Base-by-base conservation (phyloP, 2,329 filamentous ascomycete genomes). In the Botrytis cinerea region DNA sequence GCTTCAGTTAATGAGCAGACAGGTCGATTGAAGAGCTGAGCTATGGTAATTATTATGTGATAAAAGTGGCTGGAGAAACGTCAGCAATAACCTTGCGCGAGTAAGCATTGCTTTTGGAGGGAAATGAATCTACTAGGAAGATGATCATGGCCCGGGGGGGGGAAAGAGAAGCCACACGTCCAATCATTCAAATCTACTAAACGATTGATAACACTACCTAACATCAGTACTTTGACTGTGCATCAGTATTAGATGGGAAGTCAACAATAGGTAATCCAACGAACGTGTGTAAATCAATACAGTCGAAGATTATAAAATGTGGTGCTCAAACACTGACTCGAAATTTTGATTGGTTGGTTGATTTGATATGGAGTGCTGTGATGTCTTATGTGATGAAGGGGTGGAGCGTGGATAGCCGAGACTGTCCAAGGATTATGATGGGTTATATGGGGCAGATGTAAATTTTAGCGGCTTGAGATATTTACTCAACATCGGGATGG, bases 361-460 rank as follows among this genome's bases (percentile, higher is more conserved):
- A 54, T 54, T 38, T 28, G 64, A 28, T 9, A 28, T n/a, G n/a
- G 51, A 57, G 20, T n/a, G 51, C 16, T 57, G 35, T 2, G 59
- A 61, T 40, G 60, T 57, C n/a, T 57, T 32, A n/a, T 62, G 60
- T 40, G 64, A 68, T 57, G 48, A 68, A 68, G 66, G 66, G 48
- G 66, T 57, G 48, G 66, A 32, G 66, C 12, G 25, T 40, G 35
- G 25, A 32, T 68, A 68, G 14, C 66, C 66, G 66, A 68, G 66
- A 68, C 35, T 43, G 43, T 7, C 8, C 66, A 57, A 28, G 66
- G 66, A 28, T 57, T 68, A 14, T 57, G 66, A 68, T 43, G 35
- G 66, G 2, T 57, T 68, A 57, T 68, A 38, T 68, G 66, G 66
- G 18, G 22, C 46, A 32, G 8, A 22, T 57, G 35, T 38, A 28